These are phyloP conservation scores for Fraxinus anomala DNA, from an alignment of 257 asterid genomes.

Conservation along the genomic window DNA sequence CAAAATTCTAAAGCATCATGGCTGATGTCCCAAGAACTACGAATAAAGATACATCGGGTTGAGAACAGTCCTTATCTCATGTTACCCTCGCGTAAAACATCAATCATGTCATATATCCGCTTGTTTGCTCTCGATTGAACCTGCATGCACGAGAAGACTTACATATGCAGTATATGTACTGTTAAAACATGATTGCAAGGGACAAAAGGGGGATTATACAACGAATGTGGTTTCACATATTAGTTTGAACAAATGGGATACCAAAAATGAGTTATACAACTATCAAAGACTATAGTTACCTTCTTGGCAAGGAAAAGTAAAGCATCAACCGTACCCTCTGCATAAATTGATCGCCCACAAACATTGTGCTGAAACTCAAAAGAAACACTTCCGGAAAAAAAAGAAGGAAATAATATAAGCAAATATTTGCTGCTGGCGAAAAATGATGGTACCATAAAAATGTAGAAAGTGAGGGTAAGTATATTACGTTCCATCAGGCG, in stretches of 20 bases:
- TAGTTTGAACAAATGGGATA: not conserved
- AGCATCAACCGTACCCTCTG: conserved; percentile 98
- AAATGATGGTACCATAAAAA: conserved; percentile 9
- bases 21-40: not conserved
- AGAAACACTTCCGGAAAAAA: conserved; percentile 56
- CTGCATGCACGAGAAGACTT: conserved; percentile 42
- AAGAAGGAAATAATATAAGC: conserved; percentile 5
- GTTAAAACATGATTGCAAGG: not conserved
- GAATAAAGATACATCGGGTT: not conserved
- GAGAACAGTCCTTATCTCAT: conserved; percentile 56
- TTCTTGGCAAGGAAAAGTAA: conserved; percentile 81
- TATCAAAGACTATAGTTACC: conserved; percentile 39
- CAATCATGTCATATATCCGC: conserved; percentile 81
- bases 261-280: not conserved
- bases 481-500: conserved; percentile 84
- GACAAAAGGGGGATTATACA: not conserved
- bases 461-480: conserved; percentile 2
- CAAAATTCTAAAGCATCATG: too few species aligned
- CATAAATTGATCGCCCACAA: conserved; percentile 97
- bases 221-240: not conserved
- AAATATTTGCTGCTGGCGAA: conserved; percentile 16
- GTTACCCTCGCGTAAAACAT: conserved; percentile 89
- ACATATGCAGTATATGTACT: not conserved
- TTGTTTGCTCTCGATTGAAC: conserved; percentile 63
- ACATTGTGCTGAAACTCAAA: conserved; percentile 95